Conservation (phyloP, 2,329 filamentous ascomycete species). For the Beauveria pseudobassiana region DNA sequence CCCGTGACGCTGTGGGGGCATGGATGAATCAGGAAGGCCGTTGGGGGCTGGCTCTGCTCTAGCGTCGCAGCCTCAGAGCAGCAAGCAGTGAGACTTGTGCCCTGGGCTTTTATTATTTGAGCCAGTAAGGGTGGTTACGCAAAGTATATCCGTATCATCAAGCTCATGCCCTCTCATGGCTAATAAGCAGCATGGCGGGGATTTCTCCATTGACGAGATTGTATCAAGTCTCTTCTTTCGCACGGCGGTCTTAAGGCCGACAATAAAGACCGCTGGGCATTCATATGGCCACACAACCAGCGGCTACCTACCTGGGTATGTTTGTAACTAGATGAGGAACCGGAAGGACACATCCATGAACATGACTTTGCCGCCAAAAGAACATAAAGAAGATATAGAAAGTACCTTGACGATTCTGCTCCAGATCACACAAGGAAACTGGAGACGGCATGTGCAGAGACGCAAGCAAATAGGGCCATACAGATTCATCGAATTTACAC, state of each 20-base stretch:
- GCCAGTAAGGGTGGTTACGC: too few species aligned
- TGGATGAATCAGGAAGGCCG: conserved; percentile 8
- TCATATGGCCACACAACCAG: background rate
- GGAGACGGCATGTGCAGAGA: too few species aligned
- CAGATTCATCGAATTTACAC: background rate
- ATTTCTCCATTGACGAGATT: background rate
- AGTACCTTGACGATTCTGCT: background rate
- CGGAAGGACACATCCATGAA: background rate
- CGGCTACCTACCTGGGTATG: background rate
- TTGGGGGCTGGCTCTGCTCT: background rate
- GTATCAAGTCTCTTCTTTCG: too few species aligned
- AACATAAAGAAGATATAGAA: background rate
- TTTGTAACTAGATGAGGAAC: background rate
- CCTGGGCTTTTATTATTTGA: too few species aligned
- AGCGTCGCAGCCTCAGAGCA: background rate
- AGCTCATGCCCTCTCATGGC: background rate
- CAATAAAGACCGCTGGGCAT: background rate
- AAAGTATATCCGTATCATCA: too few species aligned
- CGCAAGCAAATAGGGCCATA: background rate
- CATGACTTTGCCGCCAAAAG: background rate
- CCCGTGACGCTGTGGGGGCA: background rate
- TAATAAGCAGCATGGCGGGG: background rate
- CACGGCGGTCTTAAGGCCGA: too few species aligned
- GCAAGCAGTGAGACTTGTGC: background rate
- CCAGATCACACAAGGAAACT: background rate